Base-by-base conservation (phyloP, 768 basidiomycete genomes). In the Boletales sp. region DNA sequence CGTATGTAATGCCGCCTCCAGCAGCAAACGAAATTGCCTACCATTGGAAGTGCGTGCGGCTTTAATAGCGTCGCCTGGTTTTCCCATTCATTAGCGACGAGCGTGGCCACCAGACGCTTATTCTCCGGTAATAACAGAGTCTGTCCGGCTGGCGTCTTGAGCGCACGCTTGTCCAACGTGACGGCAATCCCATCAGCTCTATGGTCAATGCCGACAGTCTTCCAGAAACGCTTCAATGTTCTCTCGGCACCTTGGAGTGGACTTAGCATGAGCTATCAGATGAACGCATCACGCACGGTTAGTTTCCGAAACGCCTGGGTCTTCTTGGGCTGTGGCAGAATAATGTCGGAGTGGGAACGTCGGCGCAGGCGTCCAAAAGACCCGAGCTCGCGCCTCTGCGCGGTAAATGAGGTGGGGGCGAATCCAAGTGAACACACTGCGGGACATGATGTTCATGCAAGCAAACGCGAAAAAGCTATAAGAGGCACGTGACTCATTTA, bases 81-180 rank as follows among this genome's bases (percentile, higher is more conserved):
- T 61, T 99, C 94, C 97, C 97, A 99, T 72, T 99, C 97, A 48
- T 88, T 79, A 17, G 94, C 97, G 59, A 98, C 84, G 49, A 97
- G 76, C 2, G 90, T 76, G 2, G 94, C 93, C 18, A 89, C 75
- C 27, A 94, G 70, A 37, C 76, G 65, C 63, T 90, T 90, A 53
- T 79, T 73, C 42, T 71, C 67, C 1, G 94, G 94, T 13, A 98
- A 59, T 32, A 84, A 63, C 29, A 99, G 70, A 4, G 75, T 77
- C 40, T 85, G 82, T n/a, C 94, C 94, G 0, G 74, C 78, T 0
- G 94, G 93, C 12, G 95, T 98, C 68, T 90, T 95, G 50, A 99
- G 75, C 1, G 88, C 74, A 32, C 91, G 82, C 57, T 79, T 80
- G 72, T 97, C 94, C 44, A 97, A 75, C 5, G 84, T 90, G 29